Evolutionary conservation across 2,329 filamentous ascomycete species (phyloP).

Genomic region (Coniella lustricola): DNA sequence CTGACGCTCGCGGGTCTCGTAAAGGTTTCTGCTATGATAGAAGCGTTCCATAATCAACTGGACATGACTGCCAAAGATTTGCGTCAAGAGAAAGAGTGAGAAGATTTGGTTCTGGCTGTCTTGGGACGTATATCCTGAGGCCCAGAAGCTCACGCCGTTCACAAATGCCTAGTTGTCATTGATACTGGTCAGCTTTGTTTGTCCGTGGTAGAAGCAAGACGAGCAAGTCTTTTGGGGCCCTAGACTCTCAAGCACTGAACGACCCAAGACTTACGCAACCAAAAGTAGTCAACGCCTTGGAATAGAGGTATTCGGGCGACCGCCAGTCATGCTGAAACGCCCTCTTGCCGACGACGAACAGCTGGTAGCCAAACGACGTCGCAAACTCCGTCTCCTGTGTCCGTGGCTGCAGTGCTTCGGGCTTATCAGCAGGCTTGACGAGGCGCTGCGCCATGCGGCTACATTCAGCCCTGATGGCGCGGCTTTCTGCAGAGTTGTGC

Average conservation of each 20-base stretch:
- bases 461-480: conserved; percentile 23
- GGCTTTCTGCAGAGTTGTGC: conserved; percentile 25
- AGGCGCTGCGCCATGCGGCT: conserved; percentile 17
- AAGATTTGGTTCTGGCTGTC: conserved; percentile 85
- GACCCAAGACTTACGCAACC: conserved; percentile 51
- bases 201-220: conserved; percentile 29
- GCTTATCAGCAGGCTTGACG: conserved; percentile 36
- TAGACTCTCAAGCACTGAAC: too few relatives aligned
- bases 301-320: conserved; percentile 81
- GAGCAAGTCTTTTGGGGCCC: too few relatives aligned
- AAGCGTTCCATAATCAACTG: conserved; percentile 73
- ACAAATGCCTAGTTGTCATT: conserved; percentile 27
- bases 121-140: conserved; percentile 45
- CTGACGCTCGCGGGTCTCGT: conserved; percentile 78
- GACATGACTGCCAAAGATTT: conserved; percentile 71
- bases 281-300: conserved; percentile 61
- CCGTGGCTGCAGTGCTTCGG: background rate
- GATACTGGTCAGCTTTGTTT: conserved; percentile 48
- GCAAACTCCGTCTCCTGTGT: conserved; percentile 58
- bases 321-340: conserved; percentile 93
- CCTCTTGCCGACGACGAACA: conserved; percentile 60
- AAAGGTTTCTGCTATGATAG: conserved; percentile 39
- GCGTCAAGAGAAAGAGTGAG: conserved; percentile 75
- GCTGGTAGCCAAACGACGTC: conserved; percentile 62
- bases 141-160: background rate